Base-by-base conservation (phyloP, 2,329 filamentous ascomycete species). In the Ascochyta fabae region DNA sequence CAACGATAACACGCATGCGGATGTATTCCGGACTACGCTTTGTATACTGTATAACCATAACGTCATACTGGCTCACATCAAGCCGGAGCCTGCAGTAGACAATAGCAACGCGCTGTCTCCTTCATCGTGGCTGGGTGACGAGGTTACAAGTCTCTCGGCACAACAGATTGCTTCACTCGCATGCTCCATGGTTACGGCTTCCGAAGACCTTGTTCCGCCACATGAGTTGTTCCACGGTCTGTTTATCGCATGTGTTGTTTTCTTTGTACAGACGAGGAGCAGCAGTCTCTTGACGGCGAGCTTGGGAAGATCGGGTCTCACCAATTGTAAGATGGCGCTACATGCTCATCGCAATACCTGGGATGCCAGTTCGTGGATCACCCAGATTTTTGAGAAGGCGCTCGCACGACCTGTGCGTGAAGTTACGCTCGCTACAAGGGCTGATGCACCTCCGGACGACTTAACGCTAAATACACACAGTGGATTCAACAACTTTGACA, bases 341-440 rank as follows among this genome's bases (percentile, higher is more conserved):
- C 45, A 54, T 40, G 45, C 42, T 2, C 51, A 54, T 35, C 45
- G 51, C 23, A 31, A 54, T 12, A 54, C 44, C 0, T 54, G 51
- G 51, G 51, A 54, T 38, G 51, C 51, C 5, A 54, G 51, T 12
- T 23, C 35, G 8, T 54, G 45, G 51, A 39, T 54, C 24, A 54
- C 34, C 5, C 51, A 54, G 12, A 19, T 54, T 2, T 54, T 54
- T 5, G 51, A 54, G 9, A 48, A 54, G 23, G 51, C 51, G 1
- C 45, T 54, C 29, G 33, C 51, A 15, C 15, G 38, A 22, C n/a
- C 45, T 29, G n/a, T 19, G 16, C 13, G 3, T 24, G 40, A 42
- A n/a, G 27, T 13, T 6, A 29, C 13, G 6, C 15, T 40, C 12
- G 34, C 42, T 3, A 31, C 3, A 29, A 44, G 26, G 6, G 10